These are phyloP conservation scores for Erysimum pusillum DNA, from an alignment of 441 rosid species.

Conservation along the genomic window DNA sequence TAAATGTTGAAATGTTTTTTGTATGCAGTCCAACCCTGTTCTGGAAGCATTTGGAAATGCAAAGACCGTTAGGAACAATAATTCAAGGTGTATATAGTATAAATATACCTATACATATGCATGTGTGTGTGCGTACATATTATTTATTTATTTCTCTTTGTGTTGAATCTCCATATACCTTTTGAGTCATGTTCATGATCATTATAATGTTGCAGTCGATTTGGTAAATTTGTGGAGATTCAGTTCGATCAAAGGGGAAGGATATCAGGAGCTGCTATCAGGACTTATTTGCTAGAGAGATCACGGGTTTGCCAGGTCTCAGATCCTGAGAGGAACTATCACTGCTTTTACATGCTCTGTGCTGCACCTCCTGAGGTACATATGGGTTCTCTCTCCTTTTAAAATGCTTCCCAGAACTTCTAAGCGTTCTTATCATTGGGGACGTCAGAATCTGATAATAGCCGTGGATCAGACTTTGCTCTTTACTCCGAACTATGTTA, in stretches of 20 bases:
- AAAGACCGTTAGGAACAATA: conserved; percentile 98
- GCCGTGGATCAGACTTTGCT: conserved; percentile 29
- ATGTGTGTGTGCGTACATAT: conserved; percentile 1
- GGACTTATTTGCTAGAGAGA: conserved; percentile 96
- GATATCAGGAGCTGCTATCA: conserved; percentile 97
- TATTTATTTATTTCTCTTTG: conserved; percentile 18
- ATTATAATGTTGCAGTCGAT: conserved; percentile 72
- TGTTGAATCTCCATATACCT: conserved; percentile 8
- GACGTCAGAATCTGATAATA: conserved; percentile 2
- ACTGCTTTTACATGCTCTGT: conserved; percentile 99
- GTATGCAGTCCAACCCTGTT: conserved; percentile 96
- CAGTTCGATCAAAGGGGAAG: conserved; percentile 85
- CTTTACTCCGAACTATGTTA: conserved; percentile 24
- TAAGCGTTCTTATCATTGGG: conserved; percentile 5
- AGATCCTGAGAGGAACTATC: conserved; percentile 97
- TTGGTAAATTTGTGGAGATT: conserved; percentile 98
- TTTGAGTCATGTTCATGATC: conserved; percentile 38
- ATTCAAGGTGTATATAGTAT: conserved; percentile 77
- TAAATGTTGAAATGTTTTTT: conserved; percentile 28
- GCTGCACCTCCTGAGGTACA: conserved; percentile 93
- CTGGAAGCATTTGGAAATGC: conserved; percentile 99
- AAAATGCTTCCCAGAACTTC: conserved; percentile 30
- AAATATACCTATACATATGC: background rate
- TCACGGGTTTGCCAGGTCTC: conserved; percentile 98
- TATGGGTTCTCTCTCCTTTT: conserved; percentile 20